phyloP scores from a whole-genome alignment of 2,329 filamentous ascomycete genomes.

The Fusarium avenaceum region DNA sequence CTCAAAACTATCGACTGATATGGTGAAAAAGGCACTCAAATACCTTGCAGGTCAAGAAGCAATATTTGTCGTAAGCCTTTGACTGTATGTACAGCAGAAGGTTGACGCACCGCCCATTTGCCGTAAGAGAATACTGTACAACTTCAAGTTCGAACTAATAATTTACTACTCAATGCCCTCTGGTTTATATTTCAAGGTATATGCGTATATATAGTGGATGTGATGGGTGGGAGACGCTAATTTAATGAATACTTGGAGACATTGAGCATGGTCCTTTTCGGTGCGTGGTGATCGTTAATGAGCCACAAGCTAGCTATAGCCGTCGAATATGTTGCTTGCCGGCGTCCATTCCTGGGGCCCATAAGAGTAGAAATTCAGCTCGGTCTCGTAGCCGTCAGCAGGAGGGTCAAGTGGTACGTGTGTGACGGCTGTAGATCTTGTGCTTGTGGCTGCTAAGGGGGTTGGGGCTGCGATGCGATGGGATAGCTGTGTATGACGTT shows the following conservation, averaged over 20 bases:
- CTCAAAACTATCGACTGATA: background rate
- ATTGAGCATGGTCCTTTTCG: background rate
- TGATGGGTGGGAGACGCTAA: background rate
- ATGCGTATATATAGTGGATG: too few species aligned
- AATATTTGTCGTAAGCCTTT: too few species aligned
- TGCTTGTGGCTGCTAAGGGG: slow-evolving; percentile 18
- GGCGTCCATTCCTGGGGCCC: slow-evolving; percentile 51
- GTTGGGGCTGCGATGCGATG: slow-evolving; percentile 22
- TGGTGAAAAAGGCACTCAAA: slow-evolving; percentile 15
- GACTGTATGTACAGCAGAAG: too few species aligned
- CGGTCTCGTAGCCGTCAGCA: slow-evolving; percentile 62
- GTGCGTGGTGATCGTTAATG: too few species aligned
- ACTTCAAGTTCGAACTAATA: background rate
- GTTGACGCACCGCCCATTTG: too few species aligned
- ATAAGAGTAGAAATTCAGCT: slow-evolving; percentile 61
- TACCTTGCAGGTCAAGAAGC: background rate
- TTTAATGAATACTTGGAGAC: background rate
- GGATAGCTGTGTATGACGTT: slow-evolving; percentile 31
- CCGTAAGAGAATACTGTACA: background rate
- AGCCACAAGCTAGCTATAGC: slow-evolving; percentile 27
- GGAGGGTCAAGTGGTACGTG: slow-evolving; percentile 45
- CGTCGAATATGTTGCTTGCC: slow-evolving; percentile 41
- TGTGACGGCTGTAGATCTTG: slow-evolving; percentile 9
- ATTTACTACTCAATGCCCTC: background rate
- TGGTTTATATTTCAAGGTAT: background rate